Conservation (phyloP, 2,329 filamentous ascomycete species). For the Anthostomella pinea region DNA sequence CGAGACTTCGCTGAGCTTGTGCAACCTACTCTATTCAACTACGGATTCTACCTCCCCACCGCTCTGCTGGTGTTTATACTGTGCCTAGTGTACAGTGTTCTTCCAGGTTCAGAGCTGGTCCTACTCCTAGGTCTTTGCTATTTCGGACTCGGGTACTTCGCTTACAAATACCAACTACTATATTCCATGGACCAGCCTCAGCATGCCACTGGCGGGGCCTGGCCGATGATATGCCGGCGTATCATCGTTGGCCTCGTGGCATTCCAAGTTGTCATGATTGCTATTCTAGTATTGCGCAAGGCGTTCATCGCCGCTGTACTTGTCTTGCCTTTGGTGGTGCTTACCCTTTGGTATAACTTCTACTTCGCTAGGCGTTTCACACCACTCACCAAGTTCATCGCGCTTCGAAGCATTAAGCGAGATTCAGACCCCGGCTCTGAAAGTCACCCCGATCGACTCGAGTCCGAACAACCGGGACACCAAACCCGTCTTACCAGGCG, state of each 20-base stretch:
- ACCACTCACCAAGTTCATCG: constrained; percentile 88
- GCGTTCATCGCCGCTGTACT: constrained; percentile 72
- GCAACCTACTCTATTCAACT: constrained; percentile 84
- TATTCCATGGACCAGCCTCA: constrained; percentile 98
- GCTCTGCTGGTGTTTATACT: constrained; percentile 92
- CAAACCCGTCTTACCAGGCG: constrained; percentile 44
- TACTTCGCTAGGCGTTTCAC: constrained; percentile 79
- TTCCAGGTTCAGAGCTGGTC: constrained; percentile 76
- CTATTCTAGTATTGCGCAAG: constrained; percentile 71
- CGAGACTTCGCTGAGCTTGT: constrained; percentile 82
- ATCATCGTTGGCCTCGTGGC: constrained; percentile 81
- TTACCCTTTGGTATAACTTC: constrained; percentile 86
- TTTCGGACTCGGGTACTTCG: constrained; percentile 79
- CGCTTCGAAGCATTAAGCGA: constrained; percentile 76
- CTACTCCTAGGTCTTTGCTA: constrained; percentile 80
- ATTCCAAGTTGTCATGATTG: constrained; percentile 89
- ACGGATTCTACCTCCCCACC: constrained; percentile 93
- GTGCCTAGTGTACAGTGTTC: constrained; percentile 89
- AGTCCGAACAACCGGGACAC: constrained; percentile 33
- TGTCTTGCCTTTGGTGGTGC: constrained; percentile 71
- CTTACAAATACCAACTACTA: constrained; percentile 94
- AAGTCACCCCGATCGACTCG: constrained; percentile 41
- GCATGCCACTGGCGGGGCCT: constrained; percentile 88
- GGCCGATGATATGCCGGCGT: constrained; percentile 95
- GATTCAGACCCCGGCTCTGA: constrained; percentile 51